Conservation (phyloP, 2,329 filamentous ascomycete species). For the Mycosphaerelloides madeirae region DNA sequence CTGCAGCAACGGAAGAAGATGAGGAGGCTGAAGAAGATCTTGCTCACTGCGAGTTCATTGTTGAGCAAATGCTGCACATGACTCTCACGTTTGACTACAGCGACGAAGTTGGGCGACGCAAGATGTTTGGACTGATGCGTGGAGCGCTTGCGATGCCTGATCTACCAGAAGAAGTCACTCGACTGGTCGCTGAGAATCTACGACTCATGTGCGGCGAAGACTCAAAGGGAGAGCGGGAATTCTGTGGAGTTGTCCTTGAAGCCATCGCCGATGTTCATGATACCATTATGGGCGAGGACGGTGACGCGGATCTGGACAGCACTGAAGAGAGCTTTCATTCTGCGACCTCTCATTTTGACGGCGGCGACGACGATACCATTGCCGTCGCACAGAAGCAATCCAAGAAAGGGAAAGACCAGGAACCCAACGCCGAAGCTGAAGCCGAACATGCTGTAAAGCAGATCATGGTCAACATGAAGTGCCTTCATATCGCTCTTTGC, state of each 20-base stretch:
- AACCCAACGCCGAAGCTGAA: slow-evolving; percentile 52
- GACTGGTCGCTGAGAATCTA: slow-evolving; percentile 76
- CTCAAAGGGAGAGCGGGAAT: slow-evolving; percentile 70
- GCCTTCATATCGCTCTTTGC: slow-evolving; percentile 92
- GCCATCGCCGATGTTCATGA: slow-evolving; percentile 96
- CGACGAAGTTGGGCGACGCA: slow-evolving; percentile 90
- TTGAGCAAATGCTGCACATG: slow-evolving; percentile 91
- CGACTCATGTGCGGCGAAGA: slow-evolving; percentile 76
- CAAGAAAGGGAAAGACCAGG: slow-evolving; percentile 48
- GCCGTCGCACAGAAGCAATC: slow-evolving; percentile 30
- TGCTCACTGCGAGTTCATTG: slow-evolving; percentile 88
- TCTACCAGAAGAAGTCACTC: slow-evolving; percentile 87
- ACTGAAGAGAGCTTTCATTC: slow-evolving; percentile 84
- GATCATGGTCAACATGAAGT: slow-evolving; percentile 98
- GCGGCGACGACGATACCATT: slow-evolving; percentile 50
- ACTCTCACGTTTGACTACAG: slow-evolving; percentile 89
- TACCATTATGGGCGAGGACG: slow-evolving; percentile 69
- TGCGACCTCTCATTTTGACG: slow-evolving; percentile 77
- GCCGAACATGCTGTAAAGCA: slow-evolving; percentile 75
- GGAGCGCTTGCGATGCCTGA: slow-evolving; percentile 81
- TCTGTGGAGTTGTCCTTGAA: slow-evolving; percentile 81
- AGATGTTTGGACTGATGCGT: slow-evolving; percentile 89
- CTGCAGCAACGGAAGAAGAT: slow-evolving; percentile 48
- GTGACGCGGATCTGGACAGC: slow-evolving; percentile 46
- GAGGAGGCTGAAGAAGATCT: slow-evolving; percentile 63